phyloP scores from a whole-genome alignment of 805 yeast genomes.

The Starmerella sp. region DNA sequence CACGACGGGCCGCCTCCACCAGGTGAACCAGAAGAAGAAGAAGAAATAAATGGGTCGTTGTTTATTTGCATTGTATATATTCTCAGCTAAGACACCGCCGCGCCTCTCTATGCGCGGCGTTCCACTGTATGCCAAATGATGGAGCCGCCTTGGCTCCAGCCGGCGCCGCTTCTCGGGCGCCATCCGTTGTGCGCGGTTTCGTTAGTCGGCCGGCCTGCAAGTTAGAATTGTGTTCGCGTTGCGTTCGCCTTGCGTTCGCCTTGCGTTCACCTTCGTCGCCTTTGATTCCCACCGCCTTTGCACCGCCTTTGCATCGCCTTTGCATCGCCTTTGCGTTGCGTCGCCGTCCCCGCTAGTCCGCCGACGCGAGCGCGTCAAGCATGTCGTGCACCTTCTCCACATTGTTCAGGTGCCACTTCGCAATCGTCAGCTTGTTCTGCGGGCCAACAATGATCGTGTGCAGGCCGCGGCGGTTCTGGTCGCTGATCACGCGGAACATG shows the following conservation, averaged over 20 bases:
- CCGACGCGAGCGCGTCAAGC: constrained; percentile 11
- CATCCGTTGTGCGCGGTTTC: too few relatives aligned
- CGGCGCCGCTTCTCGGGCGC: too few relatives aligned
- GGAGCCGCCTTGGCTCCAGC: too few relatives aligned
- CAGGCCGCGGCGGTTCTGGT: constrained; percentile 32
- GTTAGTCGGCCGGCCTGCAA: too few relatives aligned
- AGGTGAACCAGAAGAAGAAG: constrained; percentile 17
- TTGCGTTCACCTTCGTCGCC: too few relatives aligned
- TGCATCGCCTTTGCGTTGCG: not conserved
- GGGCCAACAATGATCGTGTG: constrained; percentile 26
- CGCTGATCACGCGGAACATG: constrained; percentile 73
- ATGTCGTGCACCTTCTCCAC: constrained; percentile 20
- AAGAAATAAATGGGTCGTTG: constrained; percentile 13
- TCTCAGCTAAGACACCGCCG: not conserved
- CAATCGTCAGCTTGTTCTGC: constrained; percentile 33
- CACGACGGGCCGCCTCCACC: constrained; percentile 21
- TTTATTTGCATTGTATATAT: not conserved
- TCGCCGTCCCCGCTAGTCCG: not conserved
- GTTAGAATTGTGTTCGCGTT: too few relatives aligned
- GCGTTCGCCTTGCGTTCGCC: too few relatives aligned
- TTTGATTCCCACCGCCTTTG: not conserved
- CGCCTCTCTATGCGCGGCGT: too few relatives aligned
- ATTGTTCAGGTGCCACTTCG: constrained; percentile 21
- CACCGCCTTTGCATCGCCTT: not conserved
- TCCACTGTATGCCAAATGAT: too few relatives aligned